phyloP scores from a whole-genome alignment of 192 early-diverging fungal species.

The Thamnidium elegans region DNA sequence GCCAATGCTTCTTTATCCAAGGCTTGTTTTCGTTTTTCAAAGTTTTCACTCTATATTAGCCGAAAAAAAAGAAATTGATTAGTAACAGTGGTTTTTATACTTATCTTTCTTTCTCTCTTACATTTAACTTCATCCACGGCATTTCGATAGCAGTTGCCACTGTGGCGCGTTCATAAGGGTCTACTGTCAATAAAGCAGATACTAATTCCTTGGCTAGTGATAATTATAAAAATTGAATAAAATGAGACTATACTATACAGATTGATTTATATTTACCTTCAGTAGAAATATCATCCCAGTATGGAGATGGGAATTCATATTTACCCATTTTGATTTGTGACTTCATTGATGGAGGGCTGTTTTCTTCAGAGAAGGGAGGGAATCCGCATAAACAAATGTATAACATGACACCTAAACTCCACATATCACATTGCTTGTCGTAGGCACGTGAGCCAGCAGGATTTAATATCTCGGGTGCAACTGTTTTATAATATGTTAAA shows the following conservation, averaged over 20 bases:
- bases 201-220: conserved; percentile 56
- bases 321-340: conserved; percentile 47
- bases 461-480: conserved; percentile 14
- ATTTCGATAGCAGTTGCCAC: conserved; percentile 28
- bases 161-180: conserved; percentile 48
- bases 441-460: neutral
- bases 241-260: neutral
- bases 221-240: neutral
- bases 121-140: conserved; percentile 8
- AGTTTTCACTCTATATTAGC: too few species aligned
- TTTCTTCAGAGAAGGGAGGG: conserved; percentile 67
- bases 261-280: conserved; percentile 32
- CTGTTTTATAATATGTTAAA: neutral
- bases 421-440: conserved; percentile 63
- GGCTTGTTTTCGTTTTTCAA: too few species aligned
- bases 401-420: conserved; percentile 93
- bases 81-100: too few species aligned
- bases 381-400: conserved; percentile 91
- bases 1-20: too few species aligned
- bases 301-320: conserved; percentile 74
- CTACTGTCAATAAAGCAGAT: conserved; percentile 52
- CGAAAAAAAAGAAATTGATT: too few species aligned
- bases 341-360: neutral
- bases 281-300: conserved; percentile 76
- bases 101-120: neutral